Conservation (phyloP, 768 basidiomycete species). For the Tephrocybe sp. region DNA sequence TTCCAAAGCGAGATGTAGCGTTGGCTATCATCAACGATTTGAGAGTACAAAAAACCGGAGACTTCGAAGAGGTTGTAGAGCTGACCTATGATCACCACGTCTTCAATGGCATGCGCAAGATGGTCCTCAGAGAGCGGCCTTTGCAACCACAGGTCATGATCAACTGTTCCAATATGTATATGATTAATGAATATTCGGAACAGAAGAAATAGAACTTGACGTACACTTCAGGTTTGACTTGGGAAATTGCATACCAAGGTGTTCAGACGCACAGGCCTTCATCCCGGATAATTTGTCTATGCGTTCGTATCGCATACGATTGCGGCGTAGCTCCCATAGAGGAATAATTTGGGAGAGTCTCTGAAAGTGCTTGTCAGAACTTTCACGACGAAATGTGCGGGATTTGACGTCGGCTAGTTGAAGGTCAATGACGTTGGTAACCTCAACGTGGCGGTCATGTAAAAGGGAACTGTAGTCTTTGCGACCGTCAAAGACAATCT, state of each 20-base stretch:
- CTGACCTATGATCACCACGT: constrained; percentile 8
- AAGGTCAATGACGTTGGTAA: constrained; percentile 8
- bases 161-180: constrained; percentile 8
- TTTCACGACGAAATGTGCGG: constrained; percentile 7
- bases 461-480: constrained; percentile 14
- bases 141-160: constrained; percentile 8
- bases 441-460: constrained; percentile 2
- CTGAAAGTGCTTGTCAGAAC: not conserved
- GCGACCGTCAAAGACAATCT: constrained; percentile 12
- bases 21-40: constrained; percentile 5
- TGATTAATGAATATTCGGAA: not conserved
- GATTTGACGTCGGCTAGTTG: constrained; percentile 13
- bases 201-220: not conserved
- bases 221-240: not conserved
- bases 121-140: constrained; percentile 1
- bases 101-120: constrained; percentile 5
- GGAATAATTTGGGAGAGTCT: constrained; percentile 3
- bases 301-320: not conserved
- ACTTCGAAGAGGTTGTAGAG: constrained; percentile 1
- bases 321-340: not conserved
- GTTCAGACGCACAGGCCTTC: constrained; percentile 6
- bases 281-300: constrained; percentile 9
- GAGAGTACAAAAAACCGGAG: constrained; percentile 4
- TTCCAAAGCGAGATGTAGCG: constrained; percentile 12
- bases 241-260: not conserved